Evolutionary conservation across 768 basidiomycete genomes (phyloP), one percentile per base, ranked within the genome.

Genomic region (Phlebiopsis gigantea): DNA sequence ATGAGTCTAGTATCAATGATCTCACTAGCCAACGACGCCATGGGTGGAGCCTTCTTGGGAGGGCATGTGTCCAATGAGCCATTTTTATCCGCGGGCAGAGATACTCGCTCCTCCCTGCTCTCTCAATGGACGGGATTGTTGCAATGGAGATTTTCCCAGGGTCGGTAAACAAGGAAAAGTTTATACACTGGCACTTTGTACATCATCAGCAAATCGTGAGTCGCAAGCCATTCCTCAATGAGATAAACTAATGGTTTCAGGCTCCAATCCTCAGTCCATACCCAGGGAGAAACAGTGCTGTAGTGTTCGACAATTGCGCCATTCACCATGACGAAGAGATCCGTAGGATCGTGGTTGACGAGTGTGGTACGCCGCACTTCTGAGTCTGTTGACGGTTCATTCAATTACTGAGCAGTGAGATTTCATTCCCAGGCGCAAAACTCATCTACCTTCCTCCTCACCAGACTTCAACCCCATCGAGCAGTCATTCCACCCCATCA

Each of bases 271-370:
- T 57, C 19, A 51, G 44, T 22, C 73, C 73, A 19, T 77, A 67
- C 63, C 74, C 73, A 0, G 67, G 62, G 2, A 60, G 62, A 7
- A 53, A 59, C 12, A 77, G 75, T 59, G 65, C 75, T 4, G 63
- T 77, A 25, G 64, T 77, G 1, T 54, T 77, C 34, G 71, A 76
- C 46, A 77, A 77, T 56, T 74, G 74, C 47, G 54, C 63, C 1
- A 77, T 77, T 46, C 75, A 77, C 58, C 74, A 77, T 28, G 66
- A 68, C 45, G 69, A 71, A n/a, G 72, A 72, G 4, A 57, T 77
- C n/a, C 62, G 66, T 1, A 30, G 56, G 1, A 58, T 74, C n/a
- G 63, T 75, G 24, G 65, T 63, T 45, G 70, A 53, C 30, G 62
- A 62, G 53, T 57, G 56, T 43, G 47, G 56, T 51, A 26, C 8